A percentile compares a stretch with the other conserved stretches of the same genome.
Evolutionary conservation across 331 rosid species (phyloP).

Genomic region (Telfairia occidentalis): DNA sequence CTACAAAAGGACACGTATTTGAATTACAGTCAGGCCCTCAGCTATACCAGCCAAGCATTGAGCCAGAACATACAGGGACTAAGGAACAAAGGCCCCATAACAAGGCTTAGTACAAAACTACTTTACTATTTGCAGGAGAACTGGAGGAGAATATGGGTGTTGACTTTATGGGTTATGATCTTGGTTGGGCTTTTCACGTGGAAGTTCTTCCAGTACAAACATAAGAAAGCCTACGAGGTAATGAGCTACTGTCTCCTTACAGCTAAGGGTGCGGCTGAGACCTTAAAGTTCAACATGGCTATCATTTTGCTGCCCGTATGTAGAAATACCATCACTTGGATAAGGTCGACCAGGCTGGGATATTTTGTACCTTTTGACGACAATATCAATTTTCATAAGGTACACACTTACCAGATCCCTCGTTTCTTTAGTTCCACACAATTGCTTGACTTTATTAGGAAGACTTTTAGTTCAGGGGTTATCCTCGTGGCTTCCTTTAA

Average conservation of each 20-base stretch:
- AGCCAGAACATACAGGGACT: slow-evolving; percentile 96
- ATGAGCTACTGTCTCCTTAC: slow-evolving; percentile 88
- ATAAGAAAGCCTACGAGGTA: slow-evolving; percentile 36
- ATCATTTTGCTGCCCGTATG: slow-evolving; percentile 81
- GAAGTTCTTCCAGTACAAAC: slow-evolving; percentile 74
- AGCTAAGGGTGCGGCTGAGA: slow-evolving; percentile 91
- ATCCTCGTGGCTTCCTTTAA: not conserved
- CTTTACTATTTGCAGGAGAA: slow-evolving; percentile 77
- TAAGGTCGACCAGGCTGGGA: slow-evolving; percentile 65
- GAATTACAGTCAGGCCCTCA: slow-evolving; percentile 92
- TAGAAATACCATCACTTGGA: slow-evolving; percentile 90
- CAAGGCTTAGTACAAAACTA: slow-evolving; percentile 48
- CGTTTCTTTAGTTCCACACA: slow-evolving; percentile 10
- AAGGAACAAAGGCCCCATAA: slow-evolving; percentile 55
- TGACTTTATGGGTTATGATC: slow-evolving; percentile 54
- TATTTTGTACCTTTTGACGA: slow-evolving; percentile 74
- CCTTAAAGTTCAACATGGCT: slow-evolving; percentile 95
- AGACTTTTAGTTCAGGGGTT: not conserved
- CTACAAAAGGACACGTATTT: slow-evolving; percentile 91
- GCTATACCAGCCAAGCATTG: slow-evolving; percentile 96
- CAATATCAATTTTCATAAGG: slow-evolving; percentile 98
- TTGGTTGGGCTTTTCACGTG: slow-evolving; percentile 74
- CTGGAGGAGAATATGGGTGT: slow-evolving; percentile 88
- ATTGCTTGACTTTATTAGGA: not conserved
- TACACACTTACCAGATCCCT: slow-evolving; percentile 22